Conservation (phyloP, 164 flowering plant genomes). For the Umbilicus rupestris region DNA sequence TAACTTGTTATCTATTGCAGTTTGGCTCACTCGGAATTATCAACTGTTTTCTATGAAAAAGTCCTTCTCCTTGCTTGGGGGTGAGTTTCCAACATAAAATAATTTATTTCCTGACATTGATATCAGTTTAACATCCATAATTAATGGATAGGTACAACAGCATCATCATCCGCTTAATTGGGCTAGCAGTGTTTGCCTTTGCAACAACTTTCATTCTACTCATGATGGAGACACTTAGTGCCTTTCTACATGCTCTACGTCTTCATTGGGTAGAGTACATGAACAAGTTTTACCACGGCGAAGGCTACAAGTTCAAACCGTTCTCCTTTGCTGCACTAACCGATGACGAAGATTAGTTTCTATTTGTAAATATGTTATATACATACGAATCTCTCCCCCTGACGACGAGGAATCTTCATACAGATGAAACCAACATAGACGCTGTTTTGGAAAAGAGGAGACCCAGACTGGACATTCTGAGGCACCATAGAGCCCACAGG, state of each 20-base stretch:
- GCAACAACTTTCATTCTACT: constrained; percentile 84
- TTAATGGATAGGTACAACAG: constrained; percentile 50
- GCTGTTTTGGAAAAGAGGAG: constrained; percentile 1
- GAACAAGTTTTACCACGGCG: constrained; percentile 78
- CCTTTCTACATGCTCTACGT: constrained; percentile 89
- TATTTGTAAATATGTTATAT: not conserved
- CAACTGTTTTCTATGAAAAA: constrained; percentile 91
- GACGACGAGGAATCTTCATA: not conserved
- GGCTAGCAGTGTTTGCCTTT: constrained; percentile 67
- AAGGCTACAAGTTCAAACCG: constrained; percentile 87
- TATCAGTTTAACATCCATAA: not conserved
- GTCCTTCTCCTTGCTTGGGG: constrained; percentile 86
- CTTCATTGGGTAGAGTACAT: constrained; percentile 96
- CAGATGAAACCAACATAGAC: not conserved
- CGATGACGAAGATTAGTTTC: constrained; percentile 58
- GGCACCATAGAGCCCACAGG: not conserved
- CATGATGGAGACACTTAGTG: constrained; percentile 94
- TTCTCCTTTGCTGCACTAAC: constrained; percentile 58
- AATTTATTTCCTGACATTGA: not conserved
- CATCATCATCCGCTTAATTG: constrained; percentile 50
- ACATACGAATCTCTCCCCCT: not conserved
- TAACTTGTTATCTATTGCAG: constrained; percentile 28
- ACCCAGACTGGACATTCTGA: not conserved
- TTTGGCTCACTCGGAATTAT: constrained; percentile 91
- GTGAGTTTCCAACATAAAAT: constrained; percentile 31